Base-by-base conservation (phyloP, 225 moss, liverwort and hornwort species). In the Sphagnum contortum region DNA sequence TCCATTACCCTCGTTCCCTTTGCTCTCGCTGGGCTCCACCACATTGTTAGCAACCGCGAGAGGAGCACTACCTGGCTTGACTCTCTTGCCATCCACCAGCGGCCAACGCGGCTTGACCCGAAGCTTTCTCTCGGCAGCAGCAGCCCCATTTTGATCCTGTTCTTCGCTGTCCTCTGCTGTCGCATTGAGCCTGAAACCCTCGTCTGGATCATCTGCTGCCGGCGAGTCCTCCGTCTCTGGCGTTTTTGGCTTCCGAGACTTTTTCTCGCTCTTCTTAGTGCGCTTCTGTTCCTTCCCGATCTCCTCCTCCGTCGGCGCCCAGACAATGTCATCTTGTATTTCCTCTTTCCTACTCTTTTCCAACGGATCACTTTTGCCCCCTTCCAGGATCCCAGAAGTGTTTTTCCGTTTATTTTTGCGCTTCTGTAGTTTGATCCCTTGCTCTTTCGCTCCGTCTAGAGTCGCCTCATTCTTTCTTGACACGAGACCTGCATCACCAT, bases 31-130 rank as follows among this genome's bases (percentile, higher is more conserved):
- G 14, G 57, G 57, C 57, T 57, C 29, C 29, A 29, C 29, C 29
- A 29, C 29, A 29, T 29, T 29, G 29, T 29, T 29, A 29, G 29
- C 29, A 29, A 29, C 29, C 29, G 29, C 29, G 29, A 29, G 29
- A 29, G 29, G 29, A 29, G 29, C 29, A 29, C 29, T 29, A 29
- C 29, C 29, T 8, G 75, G 84, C 48, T 58, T 80, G 1, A 78
- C 49, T 49, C 64, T 77, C 71, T 80, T 75, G 4, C 80, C 84
- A 12, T 62, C 61, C 48, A 75, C 70, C 59, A 70, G 66, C 44
- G 69, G 70, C 84, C 84, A 84, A 12, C 80, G 71, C 2, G 84
- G 75, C 59, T 80, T 84, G 62, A 71, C 72, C 50, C 80, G 29
- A 29, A 29, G 75, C 2, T 47, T 55, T 54, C 80, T 84, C n/a